Percentiles rank a stretch among this genome's conserved stretches.
phyloP scores from a whole-genome alignment of 1,284 basidiomycete species.

The Schizophyllum commune region DNA sequence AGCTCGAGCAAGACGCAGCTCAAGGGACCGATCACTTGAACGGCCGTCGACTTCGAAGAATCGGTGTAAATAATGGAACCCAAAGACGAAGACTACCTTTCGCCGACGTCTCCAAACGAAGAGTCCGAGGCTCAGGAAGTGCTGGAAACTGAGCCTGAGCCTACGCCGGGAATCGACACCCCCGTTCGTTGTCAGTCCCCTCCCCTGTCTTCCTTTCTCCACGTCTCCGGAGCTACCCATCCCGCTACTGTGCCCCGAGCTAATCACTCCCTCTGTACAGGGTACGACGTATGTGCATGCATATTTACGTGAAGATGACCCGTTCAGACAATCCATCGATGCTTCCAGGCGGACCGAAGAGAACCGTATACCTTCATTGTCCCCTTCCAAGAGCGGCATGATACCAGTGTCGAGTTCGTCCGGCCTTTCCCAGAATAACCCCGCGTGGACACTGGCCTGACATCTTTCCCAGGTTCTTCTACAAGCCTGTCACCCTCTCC shows the following conservation, averaged over 20 bases:
- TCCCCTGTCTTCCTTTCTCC: slow-evolving; percentile 20
- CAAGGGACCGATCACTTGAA: too few relatives aligned
- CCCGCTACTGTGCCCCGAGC: background rate
- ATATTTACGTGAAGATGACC: background rate
- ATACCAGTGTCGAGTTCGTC: slow-evolving; percentile 73
- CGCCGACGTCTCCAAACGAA: slow-evolving; percentile 10
- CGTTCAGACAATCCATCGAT: background rate
- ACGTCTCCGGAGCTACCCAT: background rate
- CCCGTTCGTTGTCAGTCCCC: slow-evolving; percentile 17
- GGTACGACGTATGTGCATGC: slow-evolving; percentile 39
- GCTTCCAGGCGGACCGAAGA: slow-evolving; percentile 56
- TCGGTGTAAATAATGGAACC: background rate
- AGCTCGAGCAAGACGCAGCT: too few relatives aligned
- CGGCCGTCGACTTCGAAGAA: too few relatives aligned
- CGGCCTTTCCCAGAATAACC: background rate
- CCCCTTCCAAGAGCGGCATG: slow-evolving; percentile 74
- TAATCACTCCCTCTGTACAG: slow-evolving; percentile 15
- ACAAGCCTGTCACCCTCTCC: slow-evolving; percentile 71
- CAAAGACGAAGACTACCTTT: background rate
- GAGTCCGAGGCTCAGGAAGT: slow-evolving; percentile 8
- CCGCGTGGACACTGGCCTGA: slow-evolving; percentile 1
- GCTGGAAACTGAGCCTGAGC: slow-evolving; percentile 8
- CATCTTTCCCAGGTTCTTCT: slow-evolving; percentile 56
- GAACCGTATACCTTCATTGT: slow-evolving; percentile 74
- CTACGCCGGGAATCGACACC: slow-evolving; percentile 11